These are phyloP conservation scores for Ceratocystis variospora DNA, from an alignment of 2,329 filamentous ascomycete genomes.

Conservation along the genomic window DNA sequence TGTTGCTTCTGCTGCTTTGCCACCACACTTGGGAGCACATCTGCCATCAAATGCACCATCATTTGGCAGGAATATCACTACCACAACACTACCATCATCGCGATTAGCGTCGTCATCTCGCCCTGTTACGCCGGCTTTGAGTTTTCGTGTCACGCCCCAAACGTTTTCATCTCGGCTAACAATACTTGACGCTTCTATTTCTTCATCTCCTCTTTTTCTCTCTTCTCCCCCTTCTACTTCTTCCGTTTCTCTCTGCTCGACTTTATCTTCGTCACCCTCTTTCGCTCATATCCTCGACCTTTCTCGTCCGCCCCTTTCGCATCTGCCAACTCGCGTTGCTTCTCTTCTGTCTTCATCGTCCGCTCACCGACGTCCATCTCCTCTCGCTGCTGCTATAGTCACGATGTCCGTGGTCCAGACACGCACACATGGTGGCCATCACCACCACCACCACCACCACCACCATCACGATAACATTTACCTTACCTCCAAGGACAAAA, in stretches of 20 bases:
- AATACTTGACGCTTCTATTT: neutral
- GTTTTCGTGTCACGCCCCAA: neutral
- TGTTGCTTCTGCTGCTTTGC: neutral
- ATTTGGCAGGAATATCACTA: neutral
- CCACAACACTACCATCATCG: slow-evolving; percentile 2
- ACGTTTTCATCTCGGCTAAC: slow-evolving; percentile 8
- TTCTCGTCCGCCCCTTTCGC: slow-evolving; percentile 19
- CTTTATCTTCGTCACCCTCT: neutral
- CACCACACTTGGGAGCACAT: neutral
- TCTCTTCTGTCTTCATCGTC: slow-evolving; percentile 11
- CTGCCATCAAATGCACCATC: neutral
- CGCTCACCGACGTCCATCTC: slow-evolving; percentile 5
- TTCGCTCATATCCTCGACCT: slow-evolving; percentile 26
- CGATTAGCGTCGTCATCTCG: slow-evolving; percentile 9
- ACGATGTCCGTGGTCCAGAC: slow-evolving; percentile 11
- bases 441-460: slow-evolving; percentile 52
- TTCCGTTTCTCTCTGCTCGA: slow-evolving; percentile 1
- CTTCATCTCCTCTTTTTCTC: neutral
- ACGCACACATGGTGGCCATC: slow-evolving; percentile 14
- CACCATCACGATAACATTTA: slow-evolving; percentile 89
- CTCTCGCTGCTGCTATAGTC: slow-evolving; percentile 11
- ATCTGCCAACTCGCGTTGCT: slow-evolving; percentile 2
- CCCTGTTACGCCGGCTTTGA: neutral
- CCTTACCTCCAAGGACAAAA: slow-evolving; percentile 75
- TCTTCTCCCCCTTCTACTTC: slow-evolving; percentile 7